Evolutionary conservation across 495 filamentous ascomycete species (phyloP), one percentile per base, ranked within the genome.

Genomic region (Hyaloscypha finlandica): DNA sequence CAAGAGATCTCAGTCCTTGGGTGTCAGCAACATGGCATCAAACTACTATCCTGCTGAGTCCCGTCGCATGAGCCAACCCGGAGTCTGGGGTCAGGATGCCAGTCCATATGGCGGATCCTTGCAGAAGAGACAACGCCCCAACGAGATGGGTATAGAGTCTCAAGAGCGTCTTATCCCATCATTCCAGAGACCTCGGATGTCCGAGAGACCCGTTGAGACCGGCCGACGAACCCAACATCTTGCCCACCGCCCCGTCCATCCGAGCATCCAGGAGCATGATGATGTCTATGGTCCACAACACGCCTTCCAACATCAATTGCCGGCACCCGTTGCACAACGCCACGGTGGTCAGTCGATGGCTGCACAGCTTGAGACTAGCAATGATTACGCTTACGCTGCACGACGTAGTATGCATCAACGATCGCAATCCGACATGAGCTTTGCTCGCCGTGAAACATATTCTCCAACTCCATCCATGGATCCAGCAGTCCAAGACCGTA

Each of bases 1-100:
- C 63, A 77, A 74, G 63, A 75, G 80, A 35, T 76, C 80, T 6
- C 78, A 79, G 68, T 81, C 79, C 0, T 69, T 80, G 29, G 75
- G 76, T 19, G 58, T 71, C 67, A 31, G 35, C 37, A 52, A 60
- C 53, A 59, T 37, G 42, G 51, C 66, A n/a, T 69, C 68, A n/a
- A 54, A 65, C 12, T 65, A 61, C 42, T 51, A 66, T 52, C 14
- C 52, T 33, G 31, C 4, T 2, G 52, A 53, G 25, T 25, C 25
- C 32, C 33, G 63, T 12, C 59, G 66, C 11, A 25, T 51, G 20
- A 68, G 63, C 39, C 69, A 71, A 59, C 64, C 66, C 8, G 20
- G 56, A 55, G 32, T 35, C 45, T 62, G 65, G 61, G 63, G 9
- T n/a, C 42, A 37, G 42, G 67, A 72, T 53, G 19, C 19, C 16